Evolutionary conservation across 2,329 filamentous ascomycete genomes (phyloP).

Genomic region (Mycocentrospora acerina): DNA sequence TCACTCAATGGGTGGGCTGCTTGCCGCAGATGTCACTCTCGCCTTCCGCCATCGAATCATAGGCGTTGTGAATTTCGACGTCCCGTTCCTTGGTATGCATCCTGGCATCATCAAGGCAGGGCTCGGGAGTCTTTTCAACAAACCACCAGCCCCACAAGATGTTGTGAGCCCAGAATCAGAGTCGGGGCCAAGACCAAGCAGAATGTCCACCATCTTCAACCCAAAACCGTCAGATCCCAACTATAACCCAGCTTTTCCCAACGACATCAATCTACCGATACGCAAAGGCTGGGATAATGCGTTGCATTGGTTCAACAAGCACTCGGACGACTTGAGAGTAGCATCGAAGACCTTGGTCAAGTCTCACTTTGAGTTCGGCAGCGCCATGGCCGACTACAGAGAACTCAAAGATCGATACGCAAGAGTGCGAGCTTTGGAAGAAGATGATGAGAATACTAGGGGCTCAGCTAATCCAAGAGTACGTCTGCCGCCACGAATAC

Average conservation of each 20-base stretch:
- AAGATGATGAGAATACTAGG: constrained; percentile 56
- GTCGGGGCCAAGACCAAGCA: constrained; percentile 24
- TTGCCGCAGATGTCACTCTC: constrained; percentile 77
- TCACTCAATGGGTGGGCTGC: constrained; percentile 85
- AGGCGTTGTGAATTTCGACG: constrained; percentile 80
- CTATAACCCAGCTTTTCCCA: constrained; percentile 74
- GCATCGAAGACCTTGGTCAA: constrained; percentile 73
- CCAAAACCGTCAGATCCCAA: constrained; percentile 56
- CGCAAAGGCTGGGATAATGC: constrained; percentile 68
- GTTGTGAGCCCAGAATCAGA: constrained; percentile 15
- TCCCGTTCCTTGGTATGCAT: constrained; percentile 85
- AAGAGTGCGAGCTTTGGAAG: constrained; percentile 69
- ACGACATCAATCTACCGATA: constrained; percentile 70
- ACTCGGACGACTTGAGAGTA: constrained; percentile 69
- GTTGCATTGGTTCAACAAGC: constrained; percentile 78
- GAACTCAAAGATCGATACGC: constrained; percentile 71
- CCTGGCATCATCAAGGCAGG: constrained; percentile 84
- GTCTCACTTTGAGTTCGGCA: constrained; percentile 81
- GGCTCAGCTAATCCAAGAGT: constrained; percentile 31
- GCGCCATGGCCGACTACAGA: constrained; percentile 74
- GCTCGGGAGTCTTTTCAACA: constrained; percentile 72
- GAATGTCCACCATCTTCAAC: constrained; percentile 41
- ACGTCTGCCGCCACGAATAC: constrained; percentile 55
- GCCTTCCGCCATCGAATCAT: constrained; percentile 76
- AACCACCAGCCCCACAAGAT: constrained; percentile 38